These are phyloP conservation scores for Entophlyctis luteolus DNA, from an alignment of 192 early-diverging fungal species.

Conservation along the genomic window DNA sequence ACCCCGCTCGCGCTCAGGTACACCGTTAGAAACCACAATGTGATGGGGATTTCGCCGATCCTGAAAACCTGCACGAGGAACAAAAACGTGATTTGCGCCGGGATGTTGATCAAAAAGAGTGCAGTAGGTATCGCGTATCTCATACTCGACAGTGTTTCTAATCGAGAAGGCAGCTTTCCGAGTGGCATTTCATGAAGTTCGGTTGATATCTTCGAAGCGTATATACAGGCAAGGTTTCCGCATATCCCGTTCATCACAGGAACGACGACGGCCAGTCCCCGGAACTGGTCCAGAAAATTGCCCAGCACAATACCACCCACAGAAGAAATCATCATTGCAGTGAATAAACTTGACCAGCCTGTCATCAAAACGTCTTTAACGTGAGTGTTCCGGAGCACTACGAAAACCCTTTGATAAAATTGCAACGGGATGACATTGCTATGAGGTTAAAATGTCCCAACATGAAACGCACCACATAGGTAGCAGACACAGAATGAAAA, in stretches of 20 bases:
- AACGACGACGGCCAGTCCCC: slow-evolving; percentile 62
- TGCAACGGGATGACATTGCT: background rate
- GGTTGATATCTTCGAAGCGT: slow-evolving; percentile 33
- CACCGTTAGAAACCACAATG: slow-evolving; percentile 3
- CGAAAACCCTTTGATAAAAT: slow-evolving; percentile 12
- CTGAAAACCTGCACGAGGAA: slow-evolving; percentile 12
- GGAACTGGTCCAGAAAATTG: slow-evolving; percentile 60
- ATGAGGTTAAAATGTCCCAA: background rate
- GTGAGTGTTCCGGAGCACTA: slow-evolving; percentile 29
- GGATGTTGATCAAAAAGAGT: slow-evolving; percentile 24
- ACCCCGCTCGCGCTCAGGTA: background rate
- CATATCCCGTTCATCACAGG: slow-evolving; percentile 62
- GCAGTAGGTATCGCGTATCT: slow-evolving; percentile 4
- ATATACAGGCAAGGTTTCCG: slow-evolving; percentile 36
- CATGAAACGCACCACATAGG: background rate
- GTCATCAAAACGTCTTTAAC: slow-evolving; percentile 61
- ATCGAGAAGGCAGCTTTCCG: background rate
- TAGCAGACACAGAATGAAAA: slow-evolving; percentile 40
- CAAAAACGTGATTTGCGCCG: slow-evolving; percentile 25
- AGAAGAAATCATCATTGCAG: slow-evolving; percentile 66
- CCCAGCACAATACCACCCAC: slow-evolving; percentile 66
- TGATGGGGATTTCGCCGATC: slow-evolving; percentile 15
- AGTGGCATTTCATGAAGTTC: slow-evolving; percentile 25
- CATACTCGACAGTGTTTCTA: background rate
- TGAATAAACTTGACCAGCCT: slow-evolving; percentile 74